Evolutionary conservation across 768 basidiomycete genomes (phyloP).

Genomic region (Mycena filopes): DNA sequence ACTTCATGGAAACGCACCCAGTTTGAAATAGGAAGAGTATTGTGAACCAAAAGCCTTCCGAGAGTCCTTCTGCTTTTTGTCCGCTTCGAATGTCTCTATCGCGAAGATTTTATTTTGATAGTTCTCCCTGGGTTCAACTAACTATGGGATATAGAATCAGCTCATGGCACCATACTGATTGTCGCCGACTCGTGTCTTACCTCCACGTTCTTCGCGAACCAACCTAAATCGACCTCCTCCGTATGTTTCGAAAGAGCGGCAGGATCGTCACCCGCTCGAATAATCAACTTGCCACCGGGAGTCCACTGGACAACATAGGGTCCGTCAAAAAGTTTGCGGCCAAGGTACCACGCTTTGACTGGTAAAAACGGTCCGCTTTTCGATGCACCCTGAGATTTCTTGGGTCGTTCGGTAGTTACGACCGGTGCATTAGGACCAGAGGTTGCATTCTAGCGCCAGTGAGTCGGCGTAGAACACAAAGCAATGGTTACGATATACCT

Average conservation of each 20-base stretch:
- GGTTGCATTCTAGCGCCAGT: conserved; percentile 7
- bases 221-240: conserved; percentile 21
- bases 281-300: conserved; percentile 6
- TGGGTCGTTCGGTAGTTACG: neutral
- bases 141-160: conserved; percentile 9
- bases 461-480: neutral
- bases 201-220: neutral
- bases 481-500: neutral
- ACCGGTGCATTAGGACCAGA: neutral
- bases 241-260: conserved; percentile 11
- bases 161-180: neutral
- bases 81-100: conserved; percentile 11
- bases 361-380: conserved; percentile 24
- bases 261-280: conserved; percentile 12
- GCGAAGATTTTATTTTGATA: conserved; percentile 13
- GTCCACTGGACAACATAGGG: conserved; percentile 21
- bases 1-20: conserved; percentile 8
- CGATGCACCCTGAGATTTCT: neutral
- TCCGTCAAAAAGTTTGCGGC: conserved; percentile 31
- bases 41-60: conserved; percentile 10
- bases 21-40: conserved; percentile 12
- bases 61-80: neutral
- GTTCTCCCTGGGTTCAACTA: neutral
- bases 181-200: neutral
- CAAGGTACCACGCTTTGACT: conserved; percentile 40